Evolutionary conservation across 2,329 filamentous ascomycete species (phyloP), one percentile per base, ranked within the genome.

Genomic region (Penicillium sp.): DNA sequence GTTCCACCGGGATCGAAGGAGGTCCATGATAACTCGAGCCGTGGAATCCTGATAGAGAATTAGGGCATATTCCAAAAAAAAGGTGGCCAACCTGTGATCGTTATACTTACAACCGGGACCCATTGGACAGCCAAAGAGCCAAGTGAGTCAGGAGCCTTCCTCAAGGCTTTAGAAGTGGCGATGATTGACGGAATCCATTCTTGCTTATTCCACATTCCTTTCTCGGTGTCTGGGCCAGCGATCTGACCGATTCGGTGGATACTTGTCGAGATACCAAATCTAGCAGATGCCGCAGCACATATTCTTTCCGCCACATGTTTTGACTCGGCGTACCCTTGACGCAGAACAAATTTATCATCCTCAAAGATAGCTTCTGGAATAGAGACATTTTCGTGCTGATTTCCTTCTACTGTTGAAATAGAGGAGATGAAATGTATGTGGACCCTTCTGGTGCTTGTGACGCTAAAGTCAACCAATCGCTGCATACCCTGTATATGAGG

Each of bases 191-290:
- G 65, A 33, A 67, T 23, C 65, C 65, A 67, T 59, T 87, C 84
- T 5, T 81, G 75, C 24, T 69, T 73, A 56, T 82, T 85, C 84
- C 84, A 87, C 16, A 66, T 60, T 0, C 83, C 83, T 4, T 63
- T 62, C 14, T 68, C 66, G 46, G 48, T 65, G 9, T 51, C 63
- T 24, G 65, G 57, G 0, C 72, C 72, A 10, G 61, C 68, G n/a
- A 75, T 62, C 45, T 75, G 73, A 7, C 73, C 73, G 2, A 74
- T 64, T 0, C 73, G 69, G 23, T 62, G 51, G 16, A 73, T 57
- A 2, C 48, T 62, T 4, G 57, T 56, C 8, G 60, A 60, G 2
- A 71, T 48, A 13, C 52, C 54, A 1, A 55, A 54, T 16, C 48
- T 48, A 3, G 50, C 42, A 11, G 69, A 64, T 3, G 68, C 67